Base-by-base conservation (phyloP, 1,284 basidiomycete genomes). In the Gastroboletus turbinatus region DNA sequence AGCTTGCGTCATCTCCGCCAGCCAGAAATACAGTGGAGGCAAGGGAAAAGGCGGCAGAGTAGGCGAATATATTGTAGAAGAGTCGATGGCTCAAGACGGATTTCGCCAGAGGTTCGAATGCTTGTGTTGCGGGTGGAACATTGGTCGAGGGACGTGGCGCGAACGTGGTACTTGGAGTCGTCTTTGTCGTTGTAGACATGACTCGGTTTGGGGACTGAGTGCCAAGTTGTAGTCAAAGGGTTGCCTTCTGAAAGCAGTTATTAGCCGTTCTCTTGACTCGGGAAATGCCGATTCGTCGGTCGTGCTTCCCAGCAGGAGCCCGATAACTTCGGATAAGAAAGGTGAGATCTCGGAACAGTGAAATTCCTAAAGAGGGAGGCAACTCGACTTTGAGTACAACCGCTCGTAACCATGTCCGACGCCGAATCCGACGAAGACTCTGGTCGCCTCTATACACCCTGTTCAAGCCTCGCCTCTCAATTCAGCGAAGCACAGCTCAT, bases 51-150 rank as follows among this genome's bases (percentile, higher is more conserved):
- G 75, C 61, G 0, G 75, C 75, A 43, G 84, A 83, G 32, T 75
- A 75, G 13, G 78, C 66, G 56, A 88, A 80, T 40, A 85, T 77
- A 57, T 72, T 73, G 62, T 76, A 76, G 27, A 78, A 69, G 5
- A 86, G 78, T 51, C 85, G 80, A 65, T 82, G 80, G 52, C 75
- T 78, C 53, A 88, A 75, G 11, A 83, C 73, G 7, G 75, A 67
- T 63, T 83, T 86, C 5, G 82, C 78, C 32, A 82, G 76, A 13
- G 85, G 85, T 59, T 87, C 83, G 62, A 82, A 88, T 1, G 74
- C 70, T 61, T 81, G 76, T 7, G 76, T 66, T 5, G 83, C 67
- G 3, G 79, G 72, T 6, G 82, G 81, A 13, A 85, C 70, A 10
- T 74, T 68, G 0, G 78, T 78, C 5, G 80, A 71, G 0, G 80